A percentile compares a stretch with the other conserved stretches of the same genome.
phyloP scores from a whole-genome alignment of 495 filamentous ascomycete species.

The Trichoderma virens region DNA sequence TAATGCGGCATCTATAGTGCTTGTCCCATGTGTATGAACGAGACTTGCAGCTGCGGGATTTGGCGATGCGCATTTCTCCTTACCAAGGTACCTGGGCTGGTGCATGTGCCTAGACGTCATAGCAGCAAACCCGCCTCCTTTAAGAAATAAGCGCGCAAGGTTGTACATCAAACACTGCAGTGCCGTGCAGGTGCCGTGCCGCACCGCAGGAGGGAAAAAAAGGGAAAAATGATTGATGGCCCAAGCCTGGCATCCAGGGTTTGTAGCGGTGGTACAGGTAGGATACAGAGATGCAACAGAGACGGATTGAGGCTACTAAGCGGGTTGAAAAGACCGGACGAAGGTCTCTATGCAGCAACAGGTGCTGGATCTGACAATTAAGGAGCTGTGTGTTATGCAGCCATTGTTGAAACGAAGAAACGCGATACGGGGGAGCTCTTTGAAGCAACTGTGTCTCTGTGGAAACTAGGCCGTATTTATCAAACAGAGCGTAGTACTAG shows the following conservation, averaged over 20 bases:
- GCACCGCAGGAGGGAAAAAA: no score
- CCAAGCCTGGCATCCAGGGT: no score
- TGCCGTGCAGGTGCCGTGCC: not conserved
- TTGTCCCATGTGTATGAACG: not conserved
- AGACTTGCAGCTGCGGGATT: not conserved
- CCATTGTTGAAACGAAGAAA: not conserved
- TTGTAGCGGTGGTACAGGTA: not conserved
- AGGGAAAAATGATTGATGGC: not conserved
- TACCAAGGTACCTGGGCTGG: no score
- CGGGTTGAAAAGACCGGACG: not conserved
- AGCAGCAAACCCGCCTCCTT: not conserved
- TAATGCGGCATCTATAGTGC: not conserved
- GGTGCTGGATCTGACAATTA: not conserved
- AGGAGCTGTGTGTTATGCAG: not conserved
- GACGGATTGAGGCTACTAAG: not conserved
- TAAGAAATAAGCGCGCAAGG: not conserved
- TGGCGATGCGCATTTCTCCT: not conserved
- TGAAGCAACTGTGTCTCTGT: no score
- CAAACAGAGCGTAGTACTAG: no score
- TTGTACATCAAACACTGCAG: not conserved
- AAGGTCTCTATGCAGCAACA: conserved; percentile 1
- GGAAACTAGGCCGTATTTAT: not conserved
- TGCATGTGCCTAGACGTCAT: not conserved
- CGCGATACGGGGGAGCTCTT: not conserved
- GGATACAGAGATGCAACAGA: not conserved